phyloP scores from a whole-genome alignment of 129 eudicot species.

The Logfia minima region DNA sequence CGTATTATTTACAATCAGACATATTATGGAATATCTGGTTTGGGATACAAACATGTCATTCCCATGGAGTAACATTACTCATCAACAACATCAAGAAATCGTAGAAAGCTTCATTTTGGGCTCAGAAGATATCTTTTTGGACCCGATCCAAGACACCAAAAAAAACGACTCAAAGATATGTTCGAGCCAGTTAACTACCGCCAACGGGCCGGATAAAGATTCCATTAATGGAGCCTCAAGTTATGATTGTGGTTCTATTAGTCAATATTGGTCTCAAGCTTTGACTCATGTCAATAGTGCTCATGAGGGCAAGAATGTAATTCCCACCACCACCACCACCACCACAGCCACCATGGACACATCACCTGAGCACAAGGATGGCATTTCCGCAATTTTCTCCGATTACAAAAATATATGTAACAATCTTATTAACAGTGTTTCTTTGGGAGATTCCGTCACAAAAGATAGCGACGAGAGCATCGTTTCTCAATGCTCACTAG shows the following conservation, averaged over 20 bases:
- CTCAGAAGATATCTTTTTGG: constrained; percentile 33
- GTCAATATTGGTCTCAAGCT: constrained; percentile 30
- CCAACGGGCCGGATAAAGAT: constrained; percentile 1
- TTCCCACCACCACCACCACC: constrained; percentile 32
- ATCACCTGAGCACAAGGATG: constrained; percentile 43
- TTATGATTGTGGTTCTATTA: constrained; percentile 4
- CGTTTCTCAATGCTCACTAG: constrained; percentile 28
- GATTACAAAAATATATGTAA: constrained; percentile 43
- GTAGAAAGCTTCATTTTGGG: constrained; percentile 39
- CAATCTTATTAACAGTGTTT: constrained; percentile 15
- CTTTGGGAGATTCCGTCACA: constrained; percentile 39
- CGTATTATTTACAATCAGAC: background rate
- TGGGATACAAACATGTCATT: constrained; percentile 45
- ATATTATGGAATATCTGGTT: constrained; percentile 50
- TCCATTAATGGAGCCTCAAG: background rate
- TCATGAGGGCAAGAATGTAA: constrained; percentile 16
- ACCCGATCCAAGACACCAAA: constrained; percentile 36
- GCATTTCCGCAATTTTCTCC: constrained; percentile 53
- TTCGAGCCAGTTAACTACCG: constrained; percentile 11
- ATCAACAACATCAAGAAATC: constrained; percentile 36
- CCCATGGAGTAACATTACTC: constrained; percentile 41
- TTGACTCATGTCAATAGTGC: constrained; percentile 13
- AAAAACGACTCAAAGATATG: constrained; percentile 1
- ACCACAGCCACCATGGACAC: constrained; percentile 41
- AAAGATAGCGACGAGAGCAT: constrained; percentile 31